Conservation (phyloP, 164 flowering plant species). For the Akebia trifoliata region DNA sequence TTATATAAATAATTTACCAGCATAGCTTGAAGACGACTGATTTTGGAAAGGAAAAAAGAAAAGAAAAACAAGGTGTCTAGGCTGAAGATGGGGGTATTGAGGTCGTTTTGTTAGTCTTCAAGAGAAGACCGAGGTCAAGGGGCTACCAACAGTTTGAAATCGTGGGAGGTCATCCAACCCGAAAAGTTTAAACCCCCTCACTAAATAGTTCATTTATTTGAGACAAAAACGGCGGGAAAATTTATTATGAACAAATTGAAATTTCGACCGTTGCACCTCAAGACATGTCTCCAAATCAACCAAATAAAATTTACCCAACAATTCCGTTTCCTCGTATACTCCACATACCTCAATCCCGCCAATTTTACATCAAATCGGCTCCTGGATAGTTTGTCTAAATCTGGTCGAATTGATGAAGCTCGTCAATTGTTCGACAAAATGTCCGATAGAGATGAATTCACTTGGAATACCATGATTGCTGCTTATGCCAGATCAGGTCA, state of each 20-base stretch:
- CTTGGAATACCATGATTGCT: conserved; percentile 77
- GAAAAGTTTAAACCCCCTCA: no score
- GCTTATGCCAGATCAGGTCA: conserved; percentile 58
- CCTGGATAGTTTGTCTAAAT: conserved; percentile 31
- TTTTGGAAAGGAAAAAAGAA: no score
- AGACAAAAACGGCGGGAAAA: not conserved
- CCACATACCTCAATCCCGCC: not conserved
- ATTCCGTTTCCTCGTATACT: not conserved
- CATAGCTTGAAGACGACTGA: no score
- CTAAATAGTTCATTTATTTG: no score
- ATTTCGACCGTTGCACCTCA: conserved; percentile 2
- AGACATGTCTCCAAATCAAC: conserved; percentile 9
- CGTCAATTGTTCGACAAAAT: conserved; percentile 68
- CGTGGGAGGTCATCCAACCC: no score
- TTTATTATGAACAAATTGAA: conserved; percentile 14
- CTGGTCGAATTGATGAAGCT: conserved; percentile 61
- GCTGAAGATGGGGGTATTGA: no score
- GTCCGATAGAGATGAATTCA: conserved; percentile 55
- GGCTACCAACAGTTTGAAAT: no score
- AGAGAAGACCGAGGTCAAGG: no score
- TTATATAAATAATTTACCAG: no score
- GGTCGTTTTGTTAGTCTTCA: no score
- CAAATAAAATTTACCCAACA: not conserved
- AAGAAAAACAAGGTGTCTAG: no score
- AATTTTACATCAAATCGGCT: conserved; percentile 17